Evolutionary conservation across 2,329 filamentous ascomycete species (phyloP).

Genomic region (Alternaria conjuncta): DNA sequence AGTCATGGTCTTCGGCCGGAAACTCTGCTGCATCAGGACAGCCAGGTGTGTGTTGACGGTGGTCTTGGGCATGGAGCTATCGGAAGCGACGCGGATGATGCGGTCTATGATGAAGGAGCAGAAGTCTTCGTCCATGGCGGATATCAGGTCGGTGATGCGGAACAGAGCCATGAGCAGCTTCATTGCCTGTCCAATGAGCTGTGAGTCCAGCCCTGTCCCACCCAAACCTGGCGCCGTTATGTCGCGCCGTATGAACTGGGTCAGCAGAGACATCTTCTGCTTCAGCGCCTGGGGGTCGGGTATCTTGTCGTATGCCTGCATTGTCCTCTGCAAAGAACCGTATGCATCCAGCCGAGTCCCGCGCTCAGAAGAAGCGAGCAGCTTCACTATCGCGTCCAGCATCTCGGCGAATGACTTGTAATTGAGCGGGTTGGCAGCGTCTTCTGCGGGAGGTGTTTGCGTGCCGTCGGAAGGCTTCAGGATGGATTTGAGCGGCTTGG

Average conservation of each 20-base stretch:
- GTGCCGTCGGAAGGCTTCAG: slow-evolving; percentile 70
- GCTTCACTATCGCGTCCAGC: slow-evolving; percentile 82
- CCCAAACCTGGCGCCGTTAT: slow-evolving; percentile 67
- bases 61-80: slow-evolving; percentile 73
- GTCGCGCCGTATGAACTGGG: slow-evolving; percentile 85
- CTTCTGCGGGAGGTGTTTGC: slow-evolving; percentile 44
- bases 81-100: slow-evolving; percentile 74
- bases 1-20: slow-evolving; percentile 76
- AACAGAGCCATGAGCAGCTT: slow-evolving; percentile 79
- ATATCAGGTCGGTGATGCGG: slow-evolving; percentile 73
- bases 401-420: slow-evolving; percentile 73
- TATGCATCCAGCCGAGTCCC: slow-evolving; percentile 85
- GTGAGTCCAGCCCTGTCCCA: slow-evolving; percentile 65
- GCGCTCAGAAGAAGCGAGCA: slow-evolving; percentile 76
- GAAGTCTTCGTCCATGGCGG: slow-evolving; percentile 78
- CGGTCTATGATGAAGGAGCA: slow-evolving; percentile 81
- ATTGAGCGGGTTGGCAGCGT: slow-evolving; percentile 53
- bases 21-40: slow-evolving; percentile 80
- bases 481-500: slow-evolving; percentile 73
- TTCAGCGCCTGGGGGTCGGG: slow-evolving; percentile 56
- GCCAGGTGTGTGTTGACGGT: slow-evolving; percentile 81
- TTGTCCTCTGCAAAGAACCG: slow-evolving; percentile 73
- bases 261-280: slow-evolving; percentile 79
- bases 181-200: slow-evolving; percentile 77
- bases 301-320: slow-evolving; percentile 82